These are phyloP conservation scores for Lactarius quietus DNA, from an alignment of 768 basidiomycete genomes.

Conservation along the genomic window DNA sequence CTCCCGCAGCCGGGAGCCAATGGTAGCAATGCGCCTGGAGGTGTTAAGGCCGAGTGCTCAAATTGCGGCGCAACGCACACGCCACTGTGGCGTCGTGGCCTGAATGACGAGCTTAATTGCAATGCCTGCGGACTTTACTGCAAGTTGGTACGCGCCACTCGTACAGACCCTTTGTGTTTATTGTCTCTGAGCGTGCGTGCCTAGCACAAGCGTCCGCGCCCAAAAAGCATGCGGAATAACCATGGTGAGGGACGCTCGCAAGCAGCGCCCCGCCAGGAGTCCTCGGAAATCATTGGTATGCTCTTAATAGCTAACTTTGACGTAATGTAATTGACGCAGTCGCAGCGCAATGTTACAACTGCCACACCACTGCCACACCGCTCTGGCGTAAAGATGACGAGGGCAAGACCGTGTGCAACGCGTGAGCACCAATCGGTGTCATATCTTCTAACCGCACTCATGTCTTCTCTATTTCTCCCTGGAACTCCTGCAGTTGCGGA, in stretches of 20 bases:
- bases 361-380: slow-evolving; percentile 85
- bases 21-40: slow-evolving; percentile 47
- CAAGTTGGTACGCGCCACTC: slow-evolving; percentile 57
- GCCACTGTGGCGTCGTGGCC: slow-evolving; percentile 79
- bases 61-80: slow-evolving; percentile 90
- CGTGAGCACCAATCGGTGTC: slow-evolving; percentile 47
- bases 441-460: slow-evolving; percentile 11
- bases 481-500: slow-evolving; percentile 53
- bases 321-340: not conserved
- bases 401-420: slow-evolving; percentile 88
- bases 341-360: slow-evolving; percentile 82
- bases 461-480: slow-evolving; percentile 4
- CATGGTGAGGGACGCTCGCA: slow-evolving; percentile 70
- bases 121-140: slow-evolving; percentile 88
- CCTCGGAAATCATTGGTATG: slow-evolving; percentile 70
- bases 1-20: slow-evolving; percentile 24
- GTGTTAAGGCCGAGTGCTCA: slow-evolving; percentile 78
- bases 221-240: slow-evolving; percentile 79
- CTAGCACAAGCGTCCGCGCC: slow-evolving; percentile 84
- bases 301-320: slow-evolving; percentile 28
- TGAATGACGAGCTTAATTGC: slow-evolving; percentile 88
- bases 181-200: not conserved
- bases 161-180: slow-evolving; percentile 2
- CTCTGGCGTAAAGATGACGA: slow-evolving; percentile 91
- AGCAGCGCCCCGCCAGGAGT: slow-evolving; percentile 60